Percentiles rank a stretch among this genome's conserved stretches.
Conservation (phyloP, 305 asterid species). For the Fraxinus xanthoxyloides region DNA sequence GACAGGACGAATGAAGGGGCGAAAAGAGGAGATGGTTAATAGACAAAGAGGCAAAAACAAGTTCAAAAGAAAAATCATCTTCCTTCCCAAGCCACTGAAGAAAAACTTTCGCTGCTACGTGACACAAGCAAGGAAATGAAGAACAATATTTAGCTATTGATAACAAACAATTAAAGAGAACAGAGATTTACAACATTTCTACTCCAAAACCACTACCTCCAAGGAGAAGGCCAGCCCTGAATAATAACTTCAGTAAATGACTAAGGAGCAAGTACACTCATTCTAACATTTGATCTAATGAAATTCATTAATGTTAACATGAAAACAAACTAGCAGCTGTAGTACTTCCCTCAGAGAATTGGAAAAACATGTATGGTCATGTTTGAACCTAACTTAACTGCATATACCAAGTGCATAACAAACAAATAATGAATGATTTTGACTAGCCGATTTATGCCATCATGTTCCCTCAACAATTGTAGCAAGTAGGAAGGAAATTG, state of each 20-base stretch:
- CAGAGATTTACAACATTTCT: neutral
- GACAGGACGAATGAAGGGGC: neutral
- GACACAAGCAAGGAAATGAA: neutral
- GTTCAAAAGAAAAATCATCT: neutral
- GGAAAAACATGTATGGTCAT: neutral
- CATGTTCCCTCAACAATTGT: neutral
- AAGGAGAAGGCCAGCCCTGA: neutral
- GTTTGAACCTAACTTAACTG: neutral
- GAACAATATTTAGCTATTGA: neutral
- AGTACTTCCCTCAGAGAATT: neutral
- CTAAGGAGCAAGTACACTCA: neutral
- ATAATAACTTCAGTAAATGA: neutral
- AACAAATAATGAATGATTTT: neutral
- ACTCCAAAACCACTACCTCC: neutral
- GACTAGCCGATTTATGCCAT: neutral
- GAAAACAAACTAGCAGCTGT: neutral
- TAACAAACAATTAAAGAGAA: neutral
- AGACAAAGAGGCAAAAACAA: neutral
- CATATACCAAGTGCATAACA: neutral
- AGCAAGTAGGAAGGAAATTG: neutral
- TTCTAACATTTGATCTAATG: neutral
- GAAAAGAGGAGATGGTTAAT: neutral
- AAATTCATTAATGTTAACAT: neutral
- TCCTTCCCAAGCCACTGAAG: neutral
- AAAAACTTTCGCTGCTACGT: neutral